Evolutionary conservation across 495 filamentous ascomycete species (phyloP).

Genomic region (Neurospora sp.): DNA sequence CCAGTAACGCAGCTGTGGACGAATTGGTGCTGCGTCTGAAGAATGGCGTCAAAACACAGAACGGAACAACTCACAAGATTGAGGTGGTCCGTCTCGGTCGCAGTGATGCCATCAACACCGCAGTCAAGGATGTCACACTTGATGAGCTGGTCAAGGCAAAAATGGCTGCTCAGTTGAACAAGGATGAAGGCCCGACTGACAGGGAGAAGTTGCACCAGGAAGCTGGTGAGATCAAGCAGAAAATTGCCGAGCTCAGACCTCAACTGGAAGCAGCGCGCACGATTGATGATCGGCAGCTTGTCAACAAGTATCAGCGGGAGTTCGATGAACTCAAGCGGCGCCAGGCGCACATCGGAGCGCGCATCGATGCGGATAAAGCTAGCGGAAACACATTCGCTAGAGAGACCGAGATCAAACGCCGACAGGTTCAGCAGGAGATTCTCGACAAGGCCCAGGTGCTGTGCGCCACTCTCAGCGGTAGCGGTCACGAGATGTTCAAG

Average conservation of each 20-base stretch:
- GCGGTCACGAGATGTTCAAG: conserved; percentile 96
- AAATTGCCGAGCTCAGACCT: conserved; percentile 54
- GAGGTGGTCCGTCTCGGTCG: conserved; percentile 86
- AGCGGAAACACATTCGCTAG: conserved; percentile 65
- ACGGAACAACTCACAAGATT: conserved; percentile 60
- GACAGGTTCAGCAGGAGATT: conserved; percentile 80
- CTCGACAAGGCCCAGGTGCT: conserved; percentile 84
- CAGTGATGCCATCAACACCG: conserved; percentile 84
- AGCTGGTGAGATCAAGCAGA: conserved; percentile 64
- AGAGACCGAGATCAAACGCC: conserved; percentile 75
- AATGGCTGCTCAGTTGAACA: conserved; percentile 43
- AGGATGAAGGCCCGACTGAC: conserved; percentile 45
- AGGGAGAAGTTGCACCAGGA: conserved; percentile 73
- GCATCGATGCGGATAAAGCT: conserved; percentile 79
- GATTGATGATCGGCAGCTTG: conserved; percentile 45
- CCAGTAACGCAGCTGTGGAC: conserved; percentile 95
- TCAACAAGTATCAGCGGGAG: conserved; percentile 59
- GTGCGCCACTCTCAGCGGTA: conserved; percentile 89
- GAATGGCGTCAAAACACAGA: conserved; percentile 68
- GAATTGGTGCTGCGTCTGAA: conserved; percentile 92
- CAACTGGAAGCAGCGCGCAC: conserved; percentile 61
- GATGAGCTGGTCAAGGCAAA: conserved; percentile 79
- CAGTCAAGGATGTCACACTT: conserved; percentile 84
- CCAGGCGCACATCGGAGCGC: conserved; percentile 57
- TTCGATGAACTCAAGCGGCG: conserved; percentile 71